These are phyloP conservation scores for Tolypocladium sp. DNA, from an alignment of 2,329 filamentous ascomycete species.

Conservation along the genomic window DNA sequence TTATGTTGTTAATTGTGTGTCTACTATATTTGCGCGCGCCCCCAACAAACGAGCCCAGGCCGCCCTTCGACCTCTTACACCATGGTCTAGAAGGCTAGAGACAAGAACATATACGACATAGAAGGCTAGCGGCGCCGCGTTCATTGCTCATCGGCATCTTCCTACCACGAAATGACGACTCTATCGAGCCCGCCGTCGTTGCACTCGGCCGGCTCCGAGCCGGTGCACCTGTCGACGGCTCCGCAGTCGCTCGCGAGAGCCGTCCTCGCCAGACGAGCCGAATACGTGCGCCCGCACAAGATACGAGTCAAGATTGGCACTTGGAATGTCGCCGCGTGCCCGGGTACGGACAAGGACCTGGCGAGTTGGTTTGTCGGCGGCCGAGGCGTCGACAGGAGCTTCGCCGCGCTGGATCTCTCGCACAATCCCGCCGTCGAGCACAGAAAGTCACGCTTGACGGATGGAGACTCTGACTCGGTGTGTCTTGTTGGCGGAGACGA, in stretches of 20 bases:
- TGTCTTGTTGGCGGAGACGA: conserved; percentile 51
- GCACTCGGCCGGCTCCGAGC: conserved; percentile 28
- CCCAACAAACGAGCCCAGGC: background rate
- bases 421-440: conserved; percentile 27
- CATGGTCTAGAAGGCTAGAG: conserved; percentile 24
- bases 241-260: conserved; percentile 53
- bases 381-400: conserved; percentile 55
- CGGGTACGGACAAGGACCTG: conserved; percentile 80
- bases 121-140: conserved; percentile 13
- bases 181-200: conserved; percentile 18
- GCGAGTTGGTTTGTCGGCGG: conserved; percentile 80
- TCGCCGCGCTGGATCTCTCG: conserved; percentile 45
- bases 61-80: conserved; percentile 9
- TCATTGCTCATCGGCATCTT: conserved; percentile 5
- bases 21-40: background rate
- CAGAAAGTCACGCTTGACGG: conserved; percentile 21
- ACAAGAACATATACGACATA: conserved; percentile 11
- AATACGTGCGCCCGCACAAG: conserved; percentile 67
- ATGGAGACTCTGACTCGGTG: conserved; percentile 21
- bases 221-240: conserved; percentile 32
- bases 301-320: conserved; percentile 84
- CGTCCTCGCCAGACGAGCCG: conserved; percentile 63
- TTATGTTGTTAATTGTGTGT: background rate
- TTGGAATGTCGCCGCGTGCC: conserved; percentile 87
- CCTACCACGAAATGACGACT: conserved; percentile 13